Base-by-base conservation (phyloP, 768 basidiomycete genomes). In the Cystofilobasidium capitatum region DNA sequence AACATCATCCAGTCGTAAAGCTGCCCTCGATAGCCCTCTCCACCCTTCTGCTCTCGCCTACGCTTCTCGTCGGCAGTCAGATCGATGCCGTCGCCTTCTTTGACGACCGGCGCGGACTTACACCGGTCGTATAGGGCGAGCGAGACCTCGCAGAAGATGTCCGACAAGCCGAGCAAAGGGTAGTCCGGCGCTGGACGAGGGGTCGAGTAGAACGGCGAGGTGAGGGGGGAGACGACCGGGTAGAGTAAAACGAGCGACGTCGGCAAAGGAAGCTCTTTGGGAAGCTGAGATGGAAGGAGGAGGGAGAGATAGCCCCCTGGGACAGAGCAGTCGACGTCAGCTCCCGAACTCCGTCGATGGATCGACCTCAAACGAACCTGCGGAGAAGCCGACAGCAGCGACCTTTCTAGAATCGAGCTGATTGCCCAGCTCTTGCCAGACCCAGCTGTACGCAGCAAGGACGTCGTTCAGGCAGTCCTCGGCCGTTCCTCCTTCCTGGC, bases 391-490 rank as follows among this genome's bases (percentile, higher is more conserved):
- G 3, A 29, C 49, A 13, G 31, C 24, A 13, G 4, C 24, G 22
- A 51, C 49, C 6, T 20, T 8, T 29, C 12, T 20, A 10, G 17
- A 29, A 29, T 51, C 49, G 12, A 51, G 14, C 17, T 12, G 10
- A 44, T 22, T 22, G 42, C 42, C 42, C 24, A 51, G n/a, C n/a
- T n/a, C n/a, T n/a, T n/a, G n/a, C n/a, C n/a, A 51, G 22, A 29
- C 49, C n/a, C 22, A 51, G 49, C 6, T 5, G 49, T 24, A 51
- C 9, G 49, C 49, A 5, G 49, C 49, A 13, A 51, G 49, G 4
- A 51, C 49, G 49, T 51, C 49, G n/a, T 51, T 29, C 12, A 51
- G 49, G 49, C 49, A 51, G 49, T 29, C 49, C 8, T 51, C 49
- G 6, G 49, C 49, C 24, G 49, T 29, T 4, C 49, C 49, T n/a